A percentile compares a stretch with the other conserved stretches of the same genome.
These are phyloP conservation scores for Didymella segeticola DNA, from an alignment of 2,329 filamentous ascomycete genomes.

Conservation along the genomic window DNA sequence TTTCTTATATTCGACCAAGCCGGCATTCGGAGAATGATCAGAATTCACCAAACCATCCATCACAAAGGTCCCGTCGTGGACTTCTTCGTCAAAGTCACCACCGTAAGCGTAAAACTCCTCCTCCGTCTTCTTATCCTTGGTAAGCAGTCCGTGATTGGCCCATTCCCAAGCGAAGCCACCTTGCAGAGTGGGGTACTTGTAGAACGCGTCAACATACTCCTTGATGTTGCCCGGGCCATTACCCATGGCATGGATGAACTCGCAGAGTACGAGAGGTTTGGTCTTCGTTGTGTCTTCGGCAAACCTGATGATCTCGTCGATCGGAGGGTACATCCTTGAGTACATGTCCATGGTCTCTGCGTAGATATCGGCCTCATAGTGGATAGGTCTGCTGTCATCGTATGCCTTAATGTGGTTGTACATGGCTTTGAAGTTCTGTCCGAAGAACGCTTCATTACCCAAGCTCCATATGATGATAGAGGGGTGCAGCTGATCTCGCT, in stretches of 20 bases:
- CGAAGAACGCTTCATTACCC: conserved; percentile 77
- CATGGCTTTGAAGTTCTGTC: conserved; percentile 72
- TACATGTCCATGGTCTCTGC: conserved; percentile 70
- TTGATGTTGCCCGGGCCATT: conserved; percentile 74
- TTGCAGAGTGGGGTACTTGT: conserved; percentile 65
- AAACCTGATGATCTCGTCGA: conserved; percentile 60
- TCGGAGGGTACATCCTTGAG: conserved; percentile 69
- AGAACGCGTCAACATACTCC: conserved; percentile 72
- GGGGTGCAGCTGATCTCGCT: conserved; percentile 73
- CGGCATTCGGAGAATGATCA: conserved; percentile 51
- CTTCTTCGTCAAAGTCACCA: conserved; percentile 53
- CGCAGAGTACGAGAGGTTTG: conserved; percentile 65
- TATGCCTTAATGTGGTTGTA: conserved; percentile 64
- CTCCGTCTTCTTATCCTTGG: conserved; percentile 47
- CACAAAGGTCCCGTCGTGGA: conserved; percentile 53
- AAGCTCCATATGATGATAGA: conserved; percentile 77
- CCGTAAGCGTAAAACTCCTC: conserved; percentile 53
- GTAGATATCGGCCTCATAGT: conserved; percentile 70
- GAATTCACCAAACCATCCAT: conserved; percentile 54
- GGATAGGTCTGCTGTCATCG: conserved; percentile 67
- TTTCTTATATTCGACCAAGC: conserved; percentile 53
- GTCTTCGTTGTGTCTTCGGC: conserved; percentile 49
- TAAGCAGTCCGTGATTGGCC: conserved; percentile 54
- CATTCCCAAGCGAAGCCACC: conserved; percentile 63
- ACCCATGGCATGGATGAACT: conserved; percentile 71